Percentiles rank a stretch among this genome's conserved stretches.
phyloP scores from a whole-genome alignment of 768 basidiomycete genomes.

The Lyophyllum decastes region DNA sequence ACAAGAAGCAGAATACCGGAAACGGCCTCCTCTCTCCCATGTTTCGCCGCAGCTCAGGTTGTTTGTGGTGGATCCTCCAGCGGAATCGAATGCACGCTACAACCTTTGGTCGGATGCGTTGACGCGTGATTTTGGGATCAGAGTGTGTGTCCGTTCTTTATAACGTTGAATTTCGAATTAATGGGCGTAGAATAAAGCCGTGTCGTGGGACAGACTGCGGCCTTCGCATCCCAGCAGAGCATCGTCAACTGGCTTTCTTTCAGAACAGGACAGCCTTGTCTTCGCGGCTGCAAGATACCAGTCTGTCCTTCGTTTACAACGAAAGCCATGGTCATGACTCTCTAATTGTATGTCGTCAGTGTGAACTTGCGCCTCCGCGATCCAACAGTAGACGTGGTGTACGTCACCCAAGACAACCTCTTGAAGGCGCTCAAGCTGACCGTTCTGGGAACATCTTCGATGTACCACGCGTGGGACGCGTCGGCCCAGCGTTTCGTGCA shows the following conservation, averaged over 20 bases:
- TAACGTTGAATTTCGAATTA: not conserved
- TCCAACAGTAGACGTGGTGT: slow-evolving; percentile 36
- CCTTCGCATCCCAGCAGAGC: slow-evolving; percentile 29
- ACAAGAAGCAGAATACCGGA: slow-evolving; percentile 14
- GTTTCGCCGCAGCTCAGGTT: slow-evolving; percentile 32
- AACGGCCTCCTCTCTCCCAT: slow-evolving; percentile 13
- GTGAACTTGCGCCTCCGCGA: slow-evolving; percentile 47
- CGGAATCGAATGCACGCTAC: not conserved
- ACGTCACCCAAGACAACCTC: slow-evolving; percentile 49
- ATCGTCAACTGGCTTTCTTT: slow-evolving; percentile 58
- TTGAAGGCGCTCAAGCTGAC: slow-evolving; percentile 55
- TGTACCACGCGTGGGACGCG: slow-evolving; percentile 64
- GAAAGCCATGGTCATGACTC: not conserved
- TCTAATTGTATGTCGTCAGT: slow-evolving; percentile 32
- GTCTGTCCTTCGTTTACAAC: slow-evolving; percentile 38
- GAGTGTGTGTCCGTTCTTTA: slow-evolving; percentile 14
- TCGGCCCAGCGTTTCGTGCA: slow-evolving; percentile 57
- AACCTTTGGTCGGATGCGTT: slow-evolving; percentile 22
- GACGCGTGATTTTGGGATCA: slow-evolving; percentile 22
- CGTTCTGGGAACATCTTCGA: slow-evolving; percentile 68
- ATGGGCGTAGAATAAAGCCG: slow-evolving; percentile 40
- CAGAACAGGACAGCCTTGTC: slow-evolving; percentile 59
- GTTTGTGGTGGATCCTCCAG: slow-evolving; percentile 22
- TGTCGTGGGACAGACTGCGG: slow-evolving; percentile 67
- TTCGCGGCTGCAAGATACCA: slow-evolving; percentile 60